Percentiles rank a stretch among this genome's conserved stretches.
phyloP scores from a whole-genome alignment of 2,329 filamentous ascomycete species.

The Claviceps citrina region DNA sequence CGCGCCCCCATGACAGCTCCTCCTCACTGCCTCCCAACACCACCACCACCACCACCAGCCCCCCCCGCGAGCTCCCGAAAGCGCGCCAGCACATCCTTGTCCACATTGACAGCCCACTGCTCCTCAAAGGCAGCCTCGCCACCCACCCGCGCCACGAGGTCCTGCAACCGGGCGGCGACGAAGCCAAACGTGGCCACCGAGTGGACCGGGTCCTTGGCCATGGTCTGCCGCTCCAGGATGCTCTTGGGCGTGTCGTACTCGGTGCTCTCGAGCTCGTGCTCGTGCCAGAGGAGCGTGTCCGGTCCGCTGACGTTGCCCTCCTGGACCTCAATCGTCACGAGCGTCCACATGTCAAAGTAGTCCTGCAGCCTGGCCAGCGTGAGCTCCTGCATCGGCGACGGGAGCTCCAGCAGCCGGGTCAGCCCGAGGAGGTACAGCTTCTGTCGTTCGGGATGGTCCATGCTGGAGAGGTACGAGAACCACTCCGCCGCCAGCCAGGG shows the following conservation, averaged over 20 bases:
- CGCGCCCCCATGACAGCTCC: background rate
- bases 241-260: conserved; percentile 44
- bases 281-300: conserved; percentile 36
- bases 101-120: conserved; percentile 59
- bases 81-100: conserved; percentile 52
- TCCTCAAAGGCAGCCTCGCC: conserved; percentile 51
- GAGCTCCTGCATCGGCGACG: conserved; percentile 40
- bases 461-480: conserved; percentile 55
- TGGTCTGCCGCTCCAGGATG: conserved; percentile 35
- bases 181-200: conserved; percentile 48
- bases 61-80: conserved; percentile 31
- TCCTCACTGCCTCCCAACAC: too few relatives aligned
- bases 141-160: conserved; percentile 43
- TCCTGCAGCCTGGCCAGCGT: conserved; percentile 51
- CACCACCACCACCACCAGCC: too few relatives aligned
- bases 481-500: conserved; percentile 44
- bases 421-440: conserved; percentile 62
- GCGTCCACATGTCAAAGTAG: conserved; percentile 62
- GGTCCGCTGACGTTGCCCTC: conserved; percentile 38
- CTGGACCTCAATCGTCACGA: conserved; percentile 49
- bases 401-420: conserved; percentile 54
- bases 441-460: conserved; percentile 47
- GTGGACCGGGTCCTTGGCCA: conserved; percentile 50
- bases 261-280: conserved; percentile 21
- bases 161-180: conserved; percentile 44